Evolutionary conservation across 2,329 filamentous ascomycete genomes (phyloP), one percentile per base, ranked within the genome.

Genomic region (Penicillium sp.): DNA sequence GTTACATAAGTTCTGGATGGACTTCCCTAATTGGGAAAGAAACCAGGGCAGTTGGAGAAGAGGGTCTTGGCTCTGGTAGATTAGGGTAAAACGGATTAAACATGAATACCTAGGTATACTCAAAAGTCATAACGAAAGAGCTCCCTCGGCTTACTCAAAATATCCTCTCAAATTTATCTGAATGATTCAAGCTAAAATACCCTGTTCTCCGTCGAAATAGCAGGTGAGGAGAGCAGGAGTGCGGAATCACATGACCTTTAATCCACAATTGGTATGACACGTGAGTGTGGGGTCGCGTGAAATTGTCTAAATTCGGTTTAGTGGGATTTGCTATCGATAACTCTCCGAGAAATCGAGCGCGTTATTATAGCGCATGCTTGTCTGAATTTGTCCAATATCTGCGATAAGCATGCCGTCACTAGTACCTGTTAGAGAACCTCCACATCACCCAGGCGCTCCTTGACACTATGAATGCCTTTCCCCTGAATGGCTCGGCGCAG

Each of bases 11-110:
- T 5, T 48, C 59, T 56, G 69, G 62, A 46, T 69, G 69, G 58
- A 71, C 69, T 49, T 72, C 57, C 69, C 65, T 37, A 45, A 60
- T 66, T 54, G 35, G 68, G 69, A 58, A 50, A 63, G 42, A 50
- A 31, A 22, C n/a, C 32, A 46, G 29, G 24, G 44, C 48, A 47
- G 20, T 50, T 35, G 39, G 39, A 46, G 47, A 50, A 47, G 48
- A 10, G 24, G 24, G 45, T 24, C 31, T 45, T 44, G 32, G 32
- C 39, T 31, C 22, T 11, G 2, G 5, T 9, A 20, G 11, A 53
- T 50, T 3, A n/a, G 43, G 20, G 16, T 32, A 47, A 31, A 13
- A 31, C 20, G 32, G 2, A 29, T 26, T 6, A 7, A 46, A 20
- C 13, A 29, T 16, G 20, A 2, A 37, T 22, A 18, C 31, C 6